Conservation (phyloP, 1,139 yeast genomes). For the Saccharomyces hybrid region DNA sequence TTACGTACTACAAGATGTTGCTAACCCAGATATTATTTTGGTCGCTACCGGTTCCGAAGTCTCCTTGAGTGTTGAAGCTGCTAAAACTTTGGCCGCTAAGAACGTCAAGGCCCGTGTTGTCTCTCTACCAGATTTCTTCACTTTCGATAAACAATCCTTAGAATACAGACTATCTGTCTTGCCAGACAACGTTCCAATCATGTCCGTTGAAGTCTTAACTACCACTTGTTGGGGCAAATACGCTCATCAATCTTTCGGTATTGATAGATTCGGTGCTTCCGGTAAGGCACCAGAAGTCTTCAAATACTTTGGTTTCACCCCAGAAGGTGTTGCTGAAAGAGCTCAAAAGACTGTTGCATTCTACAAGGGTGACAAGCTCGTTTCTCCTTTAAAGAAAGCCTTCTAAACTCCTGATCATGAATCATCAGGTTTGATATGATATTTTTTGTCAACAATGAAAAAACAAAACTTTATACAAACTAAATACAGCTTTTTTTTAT, state of each 20-base stretch:
- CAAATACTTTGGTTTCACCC: constrained; percentile 83
- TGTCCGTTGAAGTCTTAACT: constrained; percentile 91
- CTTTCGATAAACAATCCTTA: constrained; percentile 76
- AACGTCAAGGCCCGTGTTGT: constrained; percentile 79
- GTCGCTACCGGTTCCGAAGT: constrained; percentile 98
- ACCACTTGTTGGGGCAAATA: constrained; percentile 92
- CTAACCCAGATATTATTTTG: constrained; percentile 67
- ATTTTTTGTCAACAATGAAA: not conserved
- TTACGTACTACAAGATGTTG: constrained; percentile 59
- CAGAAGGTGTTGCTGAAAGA: constrained; percentile 86
- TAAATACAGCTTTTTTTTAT: not conserved
- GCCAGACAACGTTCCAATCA: constrained; percentile 90
- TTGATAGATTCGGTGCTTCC: constrained; percentile 95
- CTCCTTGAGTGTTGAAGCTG: constrained; percentile 71
- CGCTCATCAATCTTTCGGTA: constrained; percentile 95
- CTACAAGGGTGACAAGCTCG: constrained; percentile 68
- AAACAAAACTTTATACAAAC: not conserved
- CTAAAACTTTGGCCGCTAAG: constrained; percentile 55
- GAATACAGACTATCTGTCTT: constrained; percentile 79
- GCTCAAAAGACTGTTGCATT: constrained; percentile 73
- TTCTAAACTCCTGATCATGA: constrained; percentile 37
- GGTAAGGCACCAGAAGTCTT: constrained; percentile 83
- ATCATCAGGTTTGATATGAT: constrained; percentile 1
- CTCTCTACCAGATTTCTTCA: constrained; percentile 86
- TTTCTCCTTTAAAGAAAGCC: constrained; percentile 78